Evolutionary conservation across 2,329 filamentous ascomycete species (phyloP).

Genomic region (Talaromyces sp.): DNA sequence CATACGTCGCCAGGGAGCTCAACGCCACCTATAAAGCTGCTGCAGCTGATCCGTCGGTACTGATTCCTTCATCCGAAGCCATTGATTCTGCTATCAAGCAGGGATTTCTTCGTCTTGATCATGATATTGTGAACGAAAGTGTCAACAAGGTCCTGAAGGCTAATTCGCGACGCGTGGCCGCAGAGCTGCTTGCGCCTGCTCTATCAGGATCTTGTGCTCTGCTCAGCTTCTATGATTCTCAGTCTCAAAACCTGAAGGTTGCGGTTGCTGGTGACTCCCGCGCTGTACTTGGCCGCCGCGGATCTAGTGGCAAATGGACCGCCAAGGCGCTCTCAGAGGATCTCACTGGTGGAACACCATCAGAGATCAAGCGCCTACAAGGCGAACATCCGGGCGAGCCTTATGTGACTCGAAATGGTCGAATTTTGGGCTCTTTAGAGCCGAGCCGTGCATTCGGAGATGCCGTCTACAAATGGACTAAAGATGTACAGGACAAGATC

Average conservation of each 20-base stretch:
- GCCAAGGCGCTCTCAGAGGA: constrained; percentile 88
- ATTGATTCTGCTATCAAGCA: constrained; percentile 91
- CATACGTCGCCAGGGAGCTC: constrained; percentile 87
- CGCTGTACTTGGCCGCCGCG: constrained; percentile 83
- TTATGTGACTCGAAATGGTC: constrained; percentile 82
- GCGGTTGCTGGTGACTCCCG: constrained; percentile 97
- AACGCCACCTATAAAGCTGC: constrained; percentile 87
- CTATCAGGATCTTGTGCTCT: constrained; percentile 96
- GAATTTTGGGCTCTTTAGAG: constrained; percentile 88
- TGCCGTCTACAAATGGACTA: constrained; percentile 94
- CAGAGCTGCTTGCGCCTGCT: constrained; percentile 87
- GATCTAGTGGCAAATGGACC: constrained; percentile 82
- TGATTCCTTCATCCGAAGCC: constrained; percentile 73
- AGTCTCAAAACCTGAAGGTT: constrained; percentile 83
- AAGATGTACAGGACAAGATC: constrained; percentile 79
- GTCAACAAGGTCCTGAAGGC: constrained; percentile 88
- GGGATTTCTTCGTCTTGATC: constrained; percentile 83
- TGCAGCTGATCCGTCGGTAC: constrained; percentile 57
- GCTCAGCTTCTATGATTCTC: constrained; percentile 92
- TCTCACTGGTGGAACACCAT: constrained; percentile 87
- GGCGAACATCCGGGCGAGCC: constrained; percentile 87
- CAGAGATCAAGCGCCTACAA: constrained; percentile 80
- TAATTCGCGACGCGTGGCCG: constrained; percentile 85
- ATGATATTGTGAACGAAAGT: constrained; percentile 93
- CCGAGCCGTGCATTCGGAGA: constrained; percentile 95